Evolutionary conservation across 2,329 filamentous ascomycete species (phyloP).

Genomic region (Chrysosphaeria jannelii): DNA sequence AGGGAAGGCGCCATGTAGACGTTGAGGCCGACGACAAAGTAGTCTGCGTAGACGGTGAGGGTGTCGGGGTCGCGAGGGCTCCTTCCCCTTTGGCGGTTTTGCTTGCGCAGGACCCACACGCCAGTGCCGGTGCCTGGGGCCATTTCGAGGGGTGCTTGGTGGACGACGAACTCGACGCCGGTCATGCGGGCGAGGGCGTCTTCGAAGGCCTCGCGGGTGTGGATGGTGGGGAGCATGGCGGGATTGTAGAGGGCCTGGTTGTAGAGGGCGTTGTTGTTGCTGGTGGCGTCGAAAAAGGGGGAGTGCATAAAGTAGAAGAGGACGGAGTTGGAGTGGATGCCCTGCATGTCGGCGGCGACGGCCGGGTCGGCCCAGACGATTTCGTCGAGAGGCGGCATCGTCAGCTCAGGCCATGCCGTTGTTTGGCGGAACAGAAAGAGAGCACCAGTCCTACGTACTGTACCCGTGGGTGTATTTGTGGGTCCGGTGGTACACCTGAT

Average conservation of each 20-base stretch:
- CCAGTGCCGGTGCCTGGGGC: constrained; percentile 28
- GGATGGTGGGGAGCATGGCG: constrained; percentile 23
- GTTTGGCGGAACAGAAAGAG: too few species aligned
- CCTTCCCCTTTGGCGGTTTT: constrained; percentile 27
- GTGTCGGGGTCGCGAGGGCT: constrained; percentile 16
- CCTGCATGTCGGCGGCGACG: constrained; percentile 15
- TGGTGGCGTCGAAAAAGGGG: constrained; percentile 36
- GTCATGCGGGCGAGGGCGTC: constrained; percentile 30
- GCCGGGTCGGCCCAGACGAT: constrained; percentile 31
- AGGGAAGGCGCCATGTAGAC: constrained; percentile 35
- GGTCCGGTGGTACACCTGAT: too few species aligned
- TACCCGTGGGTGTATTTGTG: too few species aligned
- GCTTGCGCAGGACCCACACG: constrained; percentile 40
- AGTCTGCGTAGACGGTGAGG: constrained; percentile 25
- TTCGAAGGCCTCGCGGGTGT: constrained; percentile 32
- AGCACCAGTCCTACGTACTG: too few species aligned
- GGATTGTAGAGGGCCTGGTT: constrained; percentile 30
- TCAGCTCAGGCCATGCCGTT: too few species aligned
- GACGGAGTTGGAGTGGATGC: constrained; percentile 32
- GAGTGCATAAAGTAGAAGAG: constrained; percentile 38
- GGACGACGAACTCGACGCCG: constrained; percentile 34
- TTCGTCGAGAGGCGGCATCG: too few species aligned
- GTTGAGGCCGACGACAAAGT: constrained; percentile 34
- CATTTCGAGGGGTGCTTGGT: constrained; percentile 31
- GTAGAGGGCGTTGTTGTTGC: constrained; percentile 33